Base-by-base conservation (phyloP, 2,329 filamentous ascomycete species). In the Talaromyces albobiverticillius region DNA sequence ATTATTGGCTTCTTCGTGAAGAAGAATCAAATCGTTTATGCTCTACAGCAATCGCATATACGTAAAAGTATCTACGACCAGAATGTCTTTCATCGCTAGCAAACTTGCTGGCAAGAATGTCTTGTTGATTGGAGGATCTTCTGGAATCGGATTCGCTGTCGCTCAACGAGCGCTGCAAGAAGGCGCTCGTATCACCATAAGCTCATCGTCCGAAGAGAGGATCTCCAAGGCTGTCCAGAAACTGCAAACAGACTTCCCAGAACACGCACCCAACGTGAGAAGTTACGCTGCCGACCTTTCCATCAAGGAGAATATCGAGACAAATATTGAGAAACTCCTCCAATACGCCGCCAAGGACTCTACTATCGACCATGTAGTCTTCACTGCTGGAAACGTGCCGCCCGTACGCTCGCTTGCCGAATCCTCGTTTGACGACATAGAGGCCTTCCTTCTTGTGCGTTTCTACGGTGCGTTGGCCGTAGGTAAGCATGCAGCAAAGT, bases 341-440 rank as follows among this genome's bases (percentile, higher is more conserved):
- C 14, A 46, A 38, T 51, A 38, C 18, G 49, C 46, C 1, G 34
- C 54, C 2, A 20, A 31, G 52, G 53, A 26, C 59, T 40, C 54
- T 29, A 45, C 43, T 4, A 48, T 84, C 25, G 78, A 86, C 59
- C 83, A 86, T 61, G 73, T 85, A 23, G 70, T 83, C 38, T 81
- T 76, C 69, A 84, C 82, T 0, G 82, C 83, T 0, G 83, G 78
- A 10, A 77, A 81, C 56, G 59, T 69, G 2, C 65, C 81, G 7
- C 68, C 70, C 2, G 63, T 70, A 8, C 49, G 46, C 0, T 63
- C 62, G 2, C 51, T 77, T 6, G 23, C 56, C 0, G 64, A 71
- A 1, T 42, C 68, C 1, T 69, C 64, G 0, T 38, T 62, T 0
- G 59, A 65, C 0, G 52, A 38, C 2, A 53, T 71, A 4, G 36